Percentiles rank a stretch among this genome's conserved stretches.
Conservation (phyloP, 2,329 filamentous ascomycete genomes). For the Sporothrix inflata region DNA sequence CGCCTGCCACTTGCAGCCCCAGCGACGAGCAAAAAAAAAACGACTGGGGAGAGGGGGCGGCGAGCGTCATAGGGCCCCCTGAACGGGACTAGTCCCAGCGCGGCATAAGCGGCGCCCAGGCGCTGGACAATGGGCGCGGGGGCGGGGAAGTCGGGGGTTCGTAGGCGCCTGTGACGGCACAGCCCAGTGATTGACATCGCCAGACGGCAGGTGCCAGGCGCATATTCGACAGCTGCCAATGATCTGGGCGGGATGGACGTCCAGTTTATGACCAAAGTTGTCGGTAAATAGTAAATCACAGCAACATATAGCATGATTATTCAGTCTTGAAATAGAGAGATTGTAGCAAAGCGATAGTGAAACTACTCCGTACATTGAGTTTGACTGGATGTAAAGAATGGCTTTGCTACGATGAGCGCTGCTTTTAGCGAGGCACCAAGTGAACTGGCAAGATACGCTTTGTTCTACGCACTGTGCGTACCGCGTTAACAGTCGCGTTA, state of each 20-base stretch:
- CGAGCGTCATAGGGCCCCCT: slow-evolving; percentile 15
- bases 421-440: background rate
- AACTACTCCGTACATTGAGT: background rate
- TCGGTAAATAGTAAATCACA: too few species aligned
- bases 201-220: background rate
- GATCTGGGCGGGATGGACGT: too few species aligned
- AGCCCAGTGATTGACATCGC: background rate
- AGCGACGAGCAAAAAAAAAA: background rate
- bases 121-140: background rate
- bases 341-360: background rate
- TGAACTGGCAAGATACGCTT: background rate
- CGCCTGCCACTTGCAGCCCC: background rate
- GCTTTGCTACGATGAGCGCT: background rate
- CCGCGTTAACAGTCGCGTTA: background rate
- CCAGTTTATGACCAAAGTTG: too few species aligned
- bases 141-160: background rate
- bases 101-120: background rate
- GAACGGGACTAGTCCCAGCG: slow-evolving; percentile 1
- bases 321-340: background rate
- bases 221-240: background rate
- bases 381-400: background rate
- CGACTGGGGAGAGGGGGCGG: background rate
- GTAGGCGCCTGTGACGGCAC: slow-evolving; percentile 1
- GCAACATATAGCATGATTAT: background rate
- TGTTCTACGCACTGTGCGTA: background rate